Percentiles rank a stretch among this genome's conserved stretches.
Evolutionary conservation across 768 basidiomycete genomes (phyloP).

Genomic region (Termitomyces sp.): DNA sequence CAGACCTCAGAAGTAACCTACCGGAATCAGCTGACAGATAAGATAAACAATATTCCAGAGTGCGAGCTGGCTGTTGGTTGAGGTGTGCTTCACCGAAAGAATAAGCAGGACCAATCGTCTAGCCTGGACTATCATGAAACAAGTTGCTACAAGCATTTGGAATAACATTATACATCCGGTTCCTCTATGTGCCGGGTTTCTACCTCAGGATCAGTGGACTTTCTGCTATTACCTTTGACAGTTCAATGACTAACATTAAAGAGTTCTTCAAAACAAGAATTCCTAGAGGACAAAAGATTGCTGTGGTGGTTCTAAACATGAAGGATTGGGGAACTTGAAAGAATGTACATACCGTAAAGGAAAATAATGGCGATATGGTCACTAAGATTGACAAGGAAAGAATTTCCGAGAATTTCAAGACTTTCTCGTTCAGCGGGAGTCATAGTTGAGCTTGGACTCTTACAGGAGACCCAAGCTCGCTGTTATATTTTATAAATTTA

Average conservation of each 20-base stretch:
- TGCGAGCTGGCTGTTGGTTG: neutral
- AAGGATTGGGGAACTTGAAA: neutral
- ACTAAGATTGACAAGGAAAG: neutral
- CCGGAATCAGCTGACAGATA: neutral
- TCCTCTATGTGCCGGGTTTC: neutral
- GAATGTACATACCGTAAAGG: neutral
- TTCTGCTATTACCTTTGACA: neutral
- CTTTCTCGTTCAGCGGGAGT: neutral
- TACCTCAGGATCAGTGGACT: neutral
- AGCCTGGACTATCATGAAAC: too few relatives aligned
- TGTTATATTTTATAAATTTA: too few relatives aligned
- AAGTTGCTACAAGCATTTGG: neutral
- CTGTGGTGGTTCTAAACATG: too few relatives aligned
- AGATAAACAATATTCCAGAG: neutral
- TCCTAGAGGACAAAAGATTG: too few relatives aligned
- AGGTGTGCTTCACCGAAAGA: neutral
- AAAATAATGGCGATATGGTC: neutral
- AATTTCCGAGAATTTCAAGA: neutral
- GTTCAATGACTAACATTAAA: neutral
- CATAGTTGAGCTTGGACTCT: too few relatives aligned
- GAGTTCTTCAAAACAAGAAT: neutral
- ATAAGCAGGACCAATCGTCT: too few relatives aligned
- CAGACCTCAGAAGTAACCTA: neutral
- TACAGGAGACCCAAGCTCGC: too few relatives aligned
- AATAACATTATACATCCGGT: neutral